Percentiles rank a stretch among this genome's conserved stretches.
phyloP scores from a whole-genome alignment of 2,329 filamentous ascomycete species.

The Xylariaceae sp. region DNA sequence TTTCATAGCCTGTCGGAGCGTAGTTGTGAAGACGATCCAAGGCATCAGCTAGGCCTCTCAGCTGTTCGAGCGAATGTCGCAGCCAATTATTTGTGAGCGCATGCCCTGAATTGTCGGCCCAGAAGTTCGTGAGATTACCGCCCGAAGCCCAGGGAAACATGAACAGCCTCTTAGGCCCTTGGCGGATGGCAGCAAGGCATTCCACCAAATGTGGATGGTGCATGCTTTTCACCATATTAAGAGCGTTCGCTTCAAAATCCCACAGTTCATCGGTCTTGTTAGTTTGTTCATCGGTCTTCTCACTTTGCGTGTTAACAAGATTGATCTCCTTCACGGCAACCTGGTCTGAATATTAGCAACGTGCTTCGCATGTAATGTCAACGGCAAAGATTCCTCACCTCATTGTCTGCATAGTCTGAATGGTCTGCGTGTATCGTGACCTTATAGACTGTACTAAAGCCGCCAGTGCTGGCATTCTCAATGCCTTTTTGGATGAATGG shows the following conservation, averaged over 20 bases:
- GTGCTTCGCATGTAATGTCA: not conserved
- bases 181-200: conserved; percentile 9
- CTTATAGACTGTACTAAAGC: not conserved
- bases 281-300: not conserved
- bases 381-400: not conserved
- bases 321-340: not conserved
- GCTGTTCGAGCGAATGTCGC: conserved; percentile 2
- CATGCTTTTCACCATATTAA: conserved; percentile 25
- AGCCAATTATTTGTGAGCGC: not conserved
- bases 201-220: conserved; percentile 26
- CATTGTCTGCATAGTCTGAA: not conserved
- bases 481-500: not conserved
- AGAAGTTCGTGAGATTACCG: conserved; percentile 20
- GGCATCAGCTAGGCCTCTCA: conserved; percentile 3
- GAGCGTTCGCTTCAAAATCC: conserved; percentile 3
- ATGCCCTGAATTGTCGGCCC: not conserved
- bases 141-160: conserved; percentile 21
- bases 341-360: not conserved
- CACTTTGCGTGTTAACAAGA: not conserved
- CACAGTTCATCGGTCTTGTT: not conserved
- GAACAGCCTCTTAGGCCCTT: conserved; percentile 9
- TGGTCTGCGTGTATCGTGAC: not conserved
- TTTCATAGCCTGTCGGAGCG: not conserved
- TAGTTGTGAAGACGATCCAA: conserved; percentile 6
- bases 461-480: not conserved